Conservation (phyloP, 2,329 filamentous ascomycete species). For the Penicillium expansum region DNA sequence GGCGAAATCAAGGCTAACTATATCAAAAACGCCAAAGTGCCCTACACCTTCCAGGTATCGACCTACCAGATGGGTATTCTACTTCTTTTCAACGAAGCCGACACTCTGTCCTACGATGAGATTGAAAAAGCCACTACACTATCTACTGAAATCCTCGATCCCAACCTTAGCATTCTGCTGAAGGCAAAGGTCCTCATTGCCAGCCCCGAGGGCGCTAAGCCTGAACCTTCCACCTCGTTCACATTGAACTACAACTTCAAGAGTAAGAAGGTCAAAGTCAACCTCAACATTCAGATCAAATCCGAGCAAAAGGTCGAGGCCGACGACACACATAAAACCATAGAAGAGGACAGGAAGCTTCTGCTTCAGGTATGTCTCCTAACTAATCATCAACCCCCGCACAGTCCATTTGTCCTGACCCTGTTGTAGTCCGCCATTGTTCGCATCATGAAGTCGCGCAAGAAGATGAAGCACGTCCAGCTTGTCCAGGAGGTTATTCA, state of each 20-base stretch:
- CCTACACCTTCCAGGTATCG: slow-evolving; percentile 95
- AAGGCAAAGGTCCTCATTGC: slow-evolving; percentile 87
- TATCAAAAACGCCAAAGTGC: slow-evolving; percentile 81
- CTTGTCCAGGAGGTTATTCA: slow-evolving; percentile 93
- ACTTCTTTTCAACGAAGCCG: slow-evolving; percentile 88
- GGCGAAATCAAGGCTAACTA: slow-evolving; percentile 94
- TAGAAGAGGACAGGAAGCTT: slow-evolving; percentile 95
- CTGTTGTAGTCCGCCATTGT: slow-evolving; percentile 83
- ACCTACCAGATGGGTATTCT: slow-evolving; percentile 98
- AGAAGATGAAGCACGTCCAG: slow-evolving; percentile 96
- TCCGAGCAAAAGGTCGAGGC: slow-evolving; percentile 95
- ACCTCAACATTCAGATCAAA: slow-evolving; percentile 91
- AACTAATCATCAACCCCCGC: slow-evolving; percentile 15
- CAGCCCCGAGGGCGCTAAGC: slow-evolving; percentile 69
- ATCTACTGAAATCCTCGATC: slow-evolving; percentile 77
- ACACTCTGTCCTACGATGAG: slow-evolving; percentile 81
- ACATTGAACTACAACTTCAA: slow-evolving; percentile 92
- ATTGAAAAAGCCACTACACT: slow-evolving; percentile 79
- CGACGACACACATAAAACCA: slow-evolving; percentile 97
- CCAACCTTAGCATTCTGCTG: slow-evolving; percentile 78
- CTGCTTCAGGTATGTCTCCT: slow-evolving; percentile 78
- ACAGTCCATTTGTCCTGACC: slow-evolving; percentile 10
- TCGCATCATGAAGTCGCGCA: slow-evolving; percentile 98
- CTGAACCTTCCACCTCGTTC: slow-evolving; percentile 74
- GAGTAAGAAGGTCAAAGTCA: slow-evolving; percentile 96